These are phyloP conservation scores for Magnolia sinica DNA, from an alignment of 164 flowering plant genomes.

Conservation along the genomic window DNA sequence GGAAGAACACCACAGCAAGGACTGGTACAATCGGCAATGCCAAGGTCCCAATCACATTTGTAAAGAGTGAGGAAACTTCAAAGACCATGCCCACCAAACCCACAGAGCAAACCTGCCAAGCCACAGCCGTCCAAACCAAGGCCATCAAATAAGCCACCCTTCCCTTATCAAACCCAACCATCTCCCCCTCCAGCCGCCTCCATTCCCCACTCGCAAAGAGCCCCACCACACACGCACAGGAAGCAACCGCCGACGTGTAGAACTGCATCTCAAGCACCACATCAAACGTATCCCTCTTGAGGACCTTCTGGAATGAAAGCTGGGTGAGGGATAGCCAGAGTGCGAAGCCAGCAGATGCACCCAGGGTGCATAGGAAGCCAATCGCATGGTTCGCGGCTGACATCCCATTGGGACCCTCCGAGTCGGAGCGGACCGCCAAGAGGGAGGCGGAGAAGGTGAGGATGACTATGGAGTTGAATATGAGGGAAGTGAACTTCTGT, in stretches of 20 bases:
- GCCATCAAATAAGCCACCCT: conserved; percentile 14
- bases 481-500: conserved; percentile 25
- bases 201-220: conserved; percentile 33
- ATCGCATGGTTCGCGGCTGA: conserved; percentile 14
- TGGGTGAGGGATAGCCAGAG: conserved; percentile 30
- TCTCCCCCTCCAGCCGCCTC: conserved; percentile 16
- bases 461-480: conserved; percentile 21
- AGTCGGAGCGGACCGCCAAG: conserved; percentile 16
- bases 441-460: conserved; percentile 24
- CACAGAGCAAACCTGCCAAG: conserved; percentile 7
- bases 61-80: conserved; percentile 14
- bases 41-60: conserved; percentile 10
- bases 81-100: conserved; percentile 17
- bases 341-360: conserved; percentile 30
- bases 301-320: conserved; percentile 24
- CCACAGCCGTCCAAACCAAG: conserved; percentile 6
- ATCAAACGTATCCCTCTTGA: conserved; percentile 15
- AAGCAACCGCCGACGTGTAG: conserved; percentile 17
- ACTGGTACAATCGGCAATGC: conserved; percentile 15
- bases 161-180: conserved; percentile 8
- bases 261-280: conserved; percentile 22
- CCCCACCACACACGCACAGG: conserved; percentile 20
- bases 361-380: conserved; percentile 29
- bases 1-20: conserved; percentile 18
- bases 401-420: conserved; percentile 8